These are phyloP conservation scores for Sesbania bispinosa DNA, from an alignment of 306 rosid species.

Conservation along the genomic window DNA sequence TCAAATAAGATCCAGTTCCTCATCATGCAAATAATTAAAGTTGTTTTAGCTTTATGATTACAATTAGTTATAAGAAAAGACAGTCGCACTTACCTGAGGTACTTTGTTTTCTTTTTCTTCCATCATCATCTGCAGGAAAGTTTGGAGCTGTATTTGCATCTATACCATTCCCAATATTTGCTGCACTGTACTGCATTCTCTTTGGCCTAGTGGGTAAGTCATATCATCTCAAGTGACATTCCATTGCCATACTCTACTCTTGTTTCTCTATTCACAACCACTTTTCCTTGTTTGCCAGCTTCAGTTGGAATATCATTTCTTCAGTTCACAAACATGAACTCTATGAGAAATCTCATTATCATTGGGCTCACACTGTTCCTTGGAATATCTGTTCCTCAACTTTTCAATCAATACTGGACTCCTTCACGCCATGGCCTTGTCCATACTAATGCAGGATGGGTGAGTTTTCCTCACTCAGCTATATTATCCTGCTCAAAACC, in stretches of 20 bases:
- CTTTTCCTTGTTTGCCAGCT: conserved; percentile 47
- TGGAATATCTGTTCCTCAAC: conserved; percentile 85
- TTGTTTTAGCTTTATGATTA: conserved; percentile 8
- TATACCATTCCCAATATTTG: conserved; percentile 82
- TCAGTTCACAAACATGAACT: conserved; percentile 95
- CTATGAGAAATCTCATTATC: conserved; percentile 93
- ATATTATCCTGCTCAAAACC: neutral
- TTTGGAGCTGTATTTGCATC: conserved; percentile 99
- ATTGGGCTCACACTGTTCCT: conserved; percentile 83
- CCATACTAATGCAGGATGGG: conserved; percentile 88
- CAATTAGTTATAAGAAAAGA: neutral
- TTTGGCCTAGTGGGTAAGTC: conserved; percentile 88
- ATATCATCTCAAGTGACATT: neutral
- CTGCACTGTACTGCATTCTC: conserved; percentile 84
- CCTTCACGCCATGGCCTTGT: conserved; percentile 65
- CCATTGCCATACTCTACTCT: neutral
- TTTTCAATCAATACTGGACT: conserved; percentile 68
- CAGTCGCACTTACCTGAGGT: neutral
- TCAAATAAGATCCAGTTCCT: no score
- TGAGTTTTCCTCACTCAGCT: conserved; percentile 48
- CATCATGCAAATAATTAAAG: neutral
- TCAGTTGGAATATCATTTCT: conserved; percentile 93
- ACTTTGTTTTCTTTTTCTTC: neutral
- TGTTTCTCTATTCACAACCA: conserved; percentile 8
- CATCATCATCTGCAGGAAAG: conserved; percentile 59